Evolutionary conservation across 805 yeast species (phyloP).

Genomic region (Candida cerambycidarum): DNA sequence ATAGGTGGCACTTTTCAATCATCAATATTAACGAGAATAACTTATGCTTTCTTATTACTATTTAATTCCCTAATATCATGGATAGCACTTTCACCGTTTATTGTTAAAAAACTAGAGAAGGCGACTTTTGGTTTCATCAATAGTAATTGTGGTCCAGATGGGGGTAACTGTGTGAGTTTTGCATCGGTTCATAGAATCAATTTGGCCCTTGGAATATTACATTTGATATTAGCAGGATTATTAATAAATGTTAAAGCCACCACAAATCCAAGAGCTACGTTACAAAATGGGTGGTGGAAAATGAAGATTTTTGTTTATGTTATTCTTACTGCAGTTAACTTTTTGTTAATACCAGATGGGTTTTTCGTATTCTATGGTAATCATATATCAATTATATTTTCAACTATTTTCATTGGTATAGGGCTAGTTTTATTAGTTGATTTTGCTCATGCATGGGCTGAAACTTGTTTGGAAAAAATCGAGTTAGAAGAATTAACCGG

Average conservation of each 20-base stretch:
- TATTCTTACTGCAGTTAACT: slow-evolving; percentile 57
- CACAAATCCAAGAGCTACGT: slow-evolving; percentile 68
- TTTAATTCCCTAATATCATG: slow-evolving; percentile 84
- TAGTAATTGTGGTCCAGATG: slow-evolving; percentile 66
- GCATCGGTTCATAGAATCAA: slow-evolving; percentile 92
- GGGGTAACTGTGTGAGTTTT: slow-evolving; percentile 81
- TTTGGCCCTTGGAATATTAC: slow-evolving; percentile 81
- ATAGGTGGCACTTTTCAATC: slow-evolving; percentile 66
- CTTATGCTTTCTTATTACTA: slow-evolving; percentile 78
- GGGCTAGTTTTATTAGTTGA: slow-evolving; percentile 91
- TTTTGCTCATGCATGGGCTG: slow-evolving; percentile 99
- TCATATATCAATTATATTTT: slow-evolving; percentile 78
- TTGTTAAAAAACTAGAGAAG: slow-evolving; percentile 69
- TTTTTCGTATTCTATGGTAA: slow-evolving; percentile 92
- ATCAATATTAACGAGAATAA: slow-evolving; percentile 78
- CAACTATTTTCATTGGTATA: slow-evolving; percentile 81
- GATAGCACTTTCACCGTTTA: slow-evolving; percentile 85
- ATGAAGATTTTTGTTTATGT: slow-evolving; percentile 65
- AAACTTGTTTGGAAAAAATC: slow-evolving; percentile 85
- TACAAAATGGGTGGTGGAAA: slow-evolving; percentile 94
- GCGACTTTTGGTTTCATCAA: slow-evolving; percentile 69
- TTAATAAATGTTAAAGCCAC: slow-evolving; percentile 77
- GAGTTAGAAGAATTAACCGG: slow-evolving; percentile 68
- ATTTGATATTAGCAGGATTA: slow-evolving; percentile 64
- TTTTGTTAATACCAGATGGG: slow-evolving; percentile 73